These are phyloP conservation scores for Podaxis sp. DNA, from an alignment of 768 basidiomycete genomes.

Conservation along the genomic window DNA sequence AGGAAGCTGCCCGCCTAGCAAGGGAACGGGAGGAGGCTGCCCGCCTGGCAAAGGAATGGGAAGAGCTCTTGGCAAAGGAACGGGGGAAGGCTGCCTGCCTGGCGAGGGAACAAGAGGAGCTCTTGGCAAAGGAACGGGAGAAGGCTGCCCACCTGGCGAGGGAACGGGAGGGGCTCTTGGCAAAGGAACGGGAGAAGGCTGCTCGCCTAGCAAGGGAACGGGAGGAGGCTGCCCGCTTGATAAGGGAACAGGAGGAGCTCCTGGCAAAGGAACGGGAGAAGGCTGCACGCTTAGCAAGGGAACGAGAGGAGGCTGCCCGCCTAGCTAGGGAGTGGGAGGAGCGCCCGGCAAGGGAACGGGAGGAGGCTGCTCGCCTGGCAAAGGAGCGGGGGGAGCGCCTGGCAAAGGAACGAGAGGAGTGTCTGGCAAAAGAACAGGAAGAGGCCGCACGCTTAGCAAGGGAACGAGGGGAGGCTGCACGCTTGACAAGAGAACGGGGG, in stretches of 20 bases:
- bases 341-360: neutral
- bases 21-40: neutral
- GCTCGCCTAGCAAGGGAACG: neutral
- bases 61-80: neutral
- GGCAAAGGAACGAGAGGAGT: neutral
- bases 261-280: neutral
- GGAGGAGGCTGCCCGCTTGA: neutral
- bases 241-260: neutral
- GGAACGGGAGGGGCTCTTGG: neutral
- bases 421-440: neutral
- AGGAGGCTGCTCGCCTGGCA: neutral
- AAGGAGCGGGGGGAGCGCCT: neutral
- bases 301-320: neutral
- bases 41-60: neutral
- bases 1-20: neutral
- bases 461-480: neutral
- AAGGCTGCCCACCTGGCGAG: neutral
- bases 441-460: neutral
- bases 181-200: neutral
- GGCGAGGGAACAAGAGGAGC: neutral
- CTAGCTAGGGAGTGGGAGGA: neutral
- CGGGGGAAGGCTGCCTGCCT: neutral
- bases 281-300: neutral
- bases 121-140: neutral
- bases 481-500: neutral